Evolutionary conservation across 2,329 filamentous ascomycete genomes (phyloP), one percentile per base, ranked within the genome.

Genomic region (Trichophyton rubrum): DNA sequence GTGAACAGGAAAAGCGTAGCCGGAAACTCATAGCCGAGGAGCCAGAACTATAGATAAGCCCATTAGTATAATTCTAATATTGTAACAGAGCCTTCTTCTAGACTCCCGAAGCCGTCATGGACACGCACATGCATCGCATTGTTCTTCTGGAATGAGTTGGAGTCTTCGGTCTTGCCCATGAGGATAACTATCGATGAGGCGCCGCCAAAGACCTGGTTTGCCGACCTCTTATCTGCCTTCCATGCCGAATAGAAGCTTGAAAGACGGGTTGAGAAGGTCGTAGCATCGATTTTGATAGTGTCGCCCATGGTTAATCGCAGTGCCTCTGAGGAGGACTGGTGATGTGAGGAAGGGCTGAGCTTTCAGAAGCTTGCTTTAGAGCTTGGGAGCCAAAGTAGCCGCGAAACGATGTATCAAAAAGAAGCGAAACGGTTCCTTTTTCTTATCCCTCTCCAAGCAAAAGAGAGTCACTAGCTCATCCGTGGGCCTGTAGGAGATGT

Each of bases 11-110:
- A 90, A 65, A 99, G 80, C 0, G 93, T 99, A 43, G 92, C 91
- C 38, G 93, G 93, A 71, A 99, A 99, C 74, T 99, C 93, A 79
- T 99, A 99, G 69, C 93, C 93, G 64, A 99, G 83, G 60, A 99
- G 82, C 95, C 95, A 99, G 76, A 97, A 95, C 91, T 96, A 73
- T 63, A 66, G 47, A 24, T 22, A 55, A 63, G 53, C 56, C 41
- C 2, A 33, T 38, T 38, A 67, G 68, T 61, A 66, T 65, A 58
- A 62, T 13, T 43, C 59, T 13, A 41, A 22, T 24, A 61, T 17
- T 24, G 30, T 15, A 43, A 17, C 3, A 20, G 15, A 7, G 7
- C 51, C n/a, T 15, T 13, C 3, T 35, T 6, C 2, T 35, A 17
- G 7, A 30, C 5, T 15, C 51, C 30, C 13, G 33, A 17, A 35